Conservation (phyloP, 257 asterid genomes). For the Solanum gracilifrons region DNA sequence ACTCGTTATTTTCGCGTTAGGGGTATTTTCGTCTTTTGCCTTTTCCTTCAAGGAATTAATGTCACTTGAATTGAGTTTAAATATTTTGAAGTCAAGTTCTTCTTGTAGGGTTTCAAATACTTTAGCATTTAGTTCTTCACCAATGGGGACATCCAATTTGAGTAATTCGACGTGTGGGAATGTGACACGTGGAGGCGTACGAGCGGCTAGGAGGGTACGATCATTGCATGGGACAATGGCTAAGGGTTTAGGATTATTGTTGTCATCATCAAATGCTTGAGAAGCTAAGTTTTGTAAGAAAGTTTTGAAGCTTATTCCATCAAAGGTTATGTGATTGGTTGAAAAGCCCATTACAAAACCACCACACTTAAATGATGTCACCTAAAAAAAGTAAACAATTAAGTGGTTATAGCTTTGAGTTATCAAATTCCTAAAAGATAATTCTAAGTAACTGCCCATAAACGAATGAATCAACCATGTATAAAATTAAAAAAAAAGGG, state of each 20-base stretch:
- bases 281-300: slow-evolving; percentile 75
- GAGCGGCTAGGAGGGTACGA: slow-evolving; percentile 64
- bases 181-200: slow-evolving; percentile 69
- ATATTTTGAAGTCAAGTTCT: slow-evolving; percentile 46
- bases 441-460: neutral
- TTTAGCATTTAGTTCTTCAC: slow-evolving; percentile 32
- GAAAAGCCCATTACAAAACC: slow-evolving; percentile 66
- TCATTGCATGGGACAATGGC: slow-evolving; percentile 46
- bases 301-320: slow-evolving; percentile 55
- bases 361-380: slow-evolving; percentile 82
- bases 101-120: slow-evolving; percentile 41
- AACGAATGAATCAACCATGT: neutral
- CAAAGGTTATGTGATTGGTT: slow-evolving; percentile 54
- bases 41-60: slow-evolving; percentile 32
- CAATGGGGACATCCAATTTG: slow-evolving; percentile 44
- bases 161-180: slow-evolving; percentile 80
- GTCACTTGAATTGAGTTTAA: slow-evolving; percentile 31
- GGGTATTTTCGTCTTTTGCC: slow-evolving; percentile 14
- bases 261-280: slow-evolving; percentile 56
- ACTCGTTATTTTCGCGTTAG: slow-evolving; percentile 23
- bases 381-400: slow-evolving; percentile 19
- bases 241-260: slow-evolving; percentile 21
- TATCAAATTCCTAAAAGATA: neutral
- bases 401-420: neutral
- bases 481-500: no score